These are phyloP conservation scores for Ustulina deusta DNA, from an alignment of 2,329 filamentous ascomycete species.

Conservation along the genomic window DNA sequence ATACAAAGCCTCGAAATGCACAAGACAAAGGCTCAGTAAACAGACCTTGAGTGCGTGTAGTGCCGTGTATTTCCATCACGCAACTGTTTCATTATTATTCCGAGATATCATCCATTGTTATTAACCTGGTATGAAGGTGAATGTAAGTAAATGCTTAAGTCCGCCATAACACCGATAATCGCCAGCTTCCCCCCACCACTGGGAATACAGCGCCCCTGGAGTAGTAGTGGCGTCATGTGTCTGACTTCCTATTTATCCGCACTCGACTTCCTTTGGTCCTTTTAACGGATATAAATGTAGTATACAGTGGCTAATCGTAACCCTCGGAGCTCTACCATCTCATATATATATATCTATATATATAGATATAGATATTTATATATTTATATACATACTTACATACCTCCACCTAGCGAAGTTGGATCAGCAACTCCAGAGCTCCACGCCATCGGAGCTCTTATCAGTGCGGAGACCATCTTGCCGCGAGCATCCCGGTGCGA, in stretches of 20 bases:
- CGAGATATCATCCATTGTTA: too few species aligned
- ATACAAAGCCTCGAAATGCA: not conserved
- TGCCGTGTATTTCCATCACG: not conserved
- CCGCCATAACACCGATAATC: constrained; percentile 39
- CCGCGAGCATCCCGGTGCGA: constrained; percentile 23
- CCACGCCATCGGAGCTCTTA: constrained; percentile 14
- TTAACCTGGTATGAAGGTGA: too few species aligned
- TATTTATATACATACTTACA: too few species aligned
- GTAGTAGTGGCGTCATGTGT: constrained; percentile 43
- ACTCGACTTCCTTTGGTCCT: constrained; percentile 7
- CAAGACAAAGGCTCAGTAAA: not conserved
- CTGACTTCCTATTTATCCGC: constrained; percentile 30
- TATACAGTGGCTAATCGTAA: not conserved
- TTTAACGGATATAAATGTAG: not conserved
- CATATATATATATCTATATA: too few species aligned
- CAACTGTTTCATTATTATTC: too few species aligned
- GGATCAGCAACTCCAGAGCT: not conserved
- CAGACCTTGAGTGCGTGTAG: not conserved
- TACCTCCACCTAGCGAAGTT: not conserved
- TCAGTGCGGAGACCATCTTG: constrained; percentile 29
- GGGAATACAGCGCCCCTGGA: constrained; percentile 14
- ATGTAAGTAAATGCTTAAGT: constrained; percentile 27
- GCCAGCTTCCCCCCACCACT: constrained; percentile 24
- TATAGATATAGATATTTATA: too few species aligned
- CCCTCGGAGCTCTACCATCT: not conserved